These are phyloP conservation scores for Aspergillus alliaceus DNA, from an alignment of 2,329 filamentous ascomycete species.

Conservation along the genomic window DNA sequence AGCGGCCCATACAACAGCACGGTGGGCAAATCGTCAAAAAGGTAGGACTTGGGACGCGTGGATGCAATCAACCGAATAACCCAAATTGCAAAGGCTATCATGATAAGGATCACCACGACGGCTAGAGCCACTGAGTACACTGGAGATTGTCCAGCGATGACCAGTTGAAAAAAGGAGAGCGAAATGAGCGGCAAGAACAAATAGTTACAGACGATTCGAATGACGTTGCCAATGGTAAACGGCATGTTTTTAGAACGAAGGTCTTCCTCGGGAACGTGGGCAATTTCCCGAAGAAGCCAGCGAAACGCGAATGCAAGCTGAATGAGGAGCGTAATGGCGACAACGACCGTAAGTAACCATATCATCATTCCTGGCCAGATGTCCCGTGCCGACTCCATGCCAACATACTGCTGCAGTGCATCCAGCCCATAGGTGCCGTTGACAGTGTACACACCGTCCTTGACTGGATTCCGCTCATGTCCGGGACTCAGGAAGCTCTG, in stretches of 20 bases:
- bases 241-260: slow-evolving; percentile 87
- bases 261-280: slow-evolving; percentile 77
- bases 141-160: slow-evolving; percentile 68
- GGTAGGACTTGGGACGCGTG: slow-evolving; percentile 77
- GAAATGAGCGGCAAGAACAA: slow-evolving; percentile 85
- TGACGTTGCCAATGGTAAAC: slow-evolving; percentile 74
- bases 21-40: slow-evolving; percentile 91
- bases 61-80: slow-evolving; percentile 76
- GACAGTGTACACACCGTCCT: slow-evolving; percentile 84
- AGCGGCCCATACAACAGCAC: slow-evolving; percentile 87
- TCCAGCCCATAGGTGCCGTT: slow-evolving; percentile 79
- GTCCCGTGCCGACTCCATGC: slow-evolving; percentile 73
- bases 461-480: slow-evolving; percentile 64
- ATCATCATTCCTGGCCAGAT: slow-evolving; percentile 94
- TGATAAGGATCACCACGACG: slow-evolving; percentile 68
- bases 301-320: slow-evolving; percentile 75
- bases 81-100: slow-evolving; percentile 75
- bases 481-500: slow-evolving; percentile 76
- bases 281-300: slow-evolving; percentile 72
- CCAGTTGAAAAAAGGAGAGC: slow-evolving; percentile 86
- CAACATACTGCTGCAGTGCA: slow-evolving; percentile 75
- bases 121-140: slow-evolving; percentile 72
- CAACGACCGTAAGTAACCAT: slow-evolving; percentile 80
- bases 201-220: slow-evolving; percentile 89
- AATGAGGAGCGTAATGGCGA: slow-evolving; percentile 64